phyloP scores from a whole-genome alignment of 2,329 filamentous ascomycete species.

The Ophiostoma fasciatum region DNA sequence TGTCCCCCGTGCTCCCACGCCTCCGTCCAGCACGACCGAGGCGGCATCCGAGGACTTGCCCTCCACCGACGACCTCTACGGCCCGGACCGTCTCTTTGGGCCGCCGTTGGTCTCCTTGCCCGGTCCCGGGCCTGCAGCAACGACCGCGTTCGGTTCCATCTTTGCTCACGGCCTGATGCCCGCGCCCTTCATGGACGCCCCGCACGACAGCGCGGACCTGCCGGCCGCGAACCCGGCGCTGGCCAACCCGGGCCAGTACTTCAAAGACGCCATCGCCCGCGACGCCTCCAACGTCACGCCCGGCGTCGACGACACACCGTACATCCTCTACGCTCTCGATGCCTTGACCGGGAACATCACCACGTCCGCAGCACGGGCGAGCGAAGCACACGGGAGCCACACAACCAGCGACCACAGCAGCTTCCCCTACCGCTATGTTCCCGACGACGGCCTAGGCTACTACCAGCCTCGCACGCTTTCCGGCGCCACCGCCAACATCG shows the following conservation, averaged over 20 bases:
- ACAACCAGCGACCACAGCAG: slow-evolving; percentile 16
- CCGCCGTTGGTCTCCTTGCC: slow-evolving; percentile 18
- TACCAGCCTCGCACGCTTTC: slow-evolving; percentile 8
- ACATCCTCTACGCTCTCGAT: slow-evolving; percentile 80
- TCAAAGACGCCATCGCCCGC: slow-evolving; percentile 37
- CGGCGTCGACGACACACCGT: slow-evolving; percentile 70
- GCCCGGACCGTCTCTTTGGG: slow-evolving; percentile 25
- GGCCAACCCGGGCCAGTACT: slow-evolving; percentile 15
- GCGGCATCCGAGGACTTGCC: slow-evolving; percentile 16
- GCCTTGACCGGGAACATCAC: slow-evolving; percentile 56
- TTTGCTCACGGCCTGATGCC: neutral
- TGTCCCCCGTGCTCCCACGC: slow-evolving; percentile 25
- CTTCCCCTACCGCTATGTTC: slow-evolving; percentile 12
- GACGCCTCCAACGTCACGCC: slow-evolving; percentile 48
- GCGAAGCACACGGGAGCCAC: slow-evolving; percentile 28
- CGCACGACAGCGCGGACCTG: neutral
- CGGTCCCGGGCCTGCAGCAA: no score
- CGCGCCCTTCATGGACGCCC: neutral
- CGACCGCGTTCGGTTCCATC: neutral
- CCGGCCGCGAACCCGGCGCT: neutral
- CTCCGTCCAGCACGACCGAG: slow-evolving; percentile 15
- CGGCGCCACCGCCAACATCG: neutral
- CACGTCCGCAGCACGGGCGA: neutral
- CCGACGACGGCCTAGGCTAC: slow-evolving; percentile 27
- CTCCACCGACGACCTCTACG: slow-evolving; percentile 29